phyloP scores from a whole-genome alignment of 805 yeast genomes.

The Candida hispaniensis region DNA sequence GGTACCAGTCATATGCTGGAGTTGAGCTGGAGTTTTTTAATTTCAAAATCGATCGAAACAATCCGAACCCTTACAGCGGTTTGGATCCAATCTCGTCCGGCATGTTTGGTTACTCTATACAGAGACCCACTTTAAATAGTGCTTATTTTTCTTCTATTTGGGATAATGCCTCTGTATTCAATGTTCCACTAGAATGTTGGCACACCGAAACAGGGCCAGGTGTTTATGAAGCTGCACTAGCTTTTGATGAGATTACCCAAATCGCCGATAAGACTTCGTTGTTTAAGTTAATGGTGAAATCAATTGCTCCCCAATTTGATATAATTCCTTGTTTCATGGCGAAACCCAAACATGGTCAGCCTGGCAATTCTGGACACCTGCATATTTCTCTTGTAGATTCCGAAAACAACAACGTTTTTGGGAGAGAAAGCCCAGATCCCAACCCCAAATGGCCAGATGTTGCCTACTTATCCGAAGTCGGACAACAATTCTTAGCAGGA shows the following conservation, averaged over 20 bases:
- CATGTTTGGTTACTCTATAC: conserved; percentile 31
- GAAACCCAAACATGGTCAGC: conserved; percentile 29
- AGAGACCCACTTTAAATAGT: conserved; percentile 25
- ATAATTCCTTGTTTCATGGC: conserved; percentile 32
- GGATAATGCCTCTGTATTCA: conserved; percentile 20
- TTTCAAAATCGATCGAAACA: conserved; percentile 22
- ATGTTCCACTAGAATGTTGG: conserved; percentile 28
- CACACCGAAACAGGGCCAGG: conserved; percentile 32
- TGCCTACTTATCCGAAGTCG: conserved; percentile 23
- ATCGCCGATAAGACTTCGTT: conserved; percentile 28
- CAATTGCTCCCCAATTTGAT: conserved; percentile 23
- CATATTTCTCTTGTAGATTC: conserved; percentile 26
- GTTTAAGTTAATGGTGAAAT: conserved; percentile 27
- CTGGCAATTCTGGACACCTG: conserved; percentile 31
- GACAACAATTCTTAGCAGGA: conserved; percentile 29
- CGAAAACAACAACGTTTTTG: conserved; percentile 23
- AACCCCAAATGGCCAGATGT: conserved; percentile 25
- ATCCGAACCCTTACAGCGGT: conserved; percentile 14
- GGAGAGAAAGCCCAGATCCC: conserved; percentile 22
- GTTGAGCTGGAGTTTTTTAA: conserved; percentile 30
- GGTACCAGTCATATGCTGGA: conserved; percentile 26
- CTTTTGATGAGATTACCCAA: conserved; percentile 23
- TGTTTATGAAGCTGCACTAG: conserved; percentile 30
- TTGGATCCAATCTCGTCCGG: conserved; percentile 28
- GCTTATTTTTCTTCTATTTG: conserved; percentile 26